Base-by-base conservation (phyloP, 148 eudicot species). In the Chenopodium berlandieri region DNA sequence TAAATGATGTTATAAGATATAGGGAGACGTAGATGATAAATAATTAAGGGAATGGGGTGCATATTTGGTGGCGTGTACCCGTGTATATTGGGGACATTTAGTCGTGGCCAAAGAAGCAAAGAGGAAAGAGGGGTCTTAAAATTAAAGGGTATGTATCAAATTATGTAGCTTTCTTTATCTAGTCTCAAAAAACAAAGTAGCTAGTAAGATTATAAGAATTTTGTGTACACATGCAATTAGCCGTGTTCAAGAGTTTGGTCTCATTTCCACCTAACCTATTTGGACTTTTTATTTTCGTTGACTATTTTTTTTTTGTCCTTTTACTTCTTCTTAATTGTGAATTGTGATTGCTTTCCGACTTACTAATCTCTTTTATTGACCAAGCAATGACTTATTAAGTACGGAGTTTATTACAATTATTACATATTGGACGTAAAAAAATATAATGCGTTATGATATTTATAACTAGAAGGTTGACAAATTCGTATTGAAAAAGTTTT, bases 201-300 rank as follows among this genome's bases (percentile, higher is more conserved):
- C 62, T 56, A 56, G 62, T 56, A 56, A 56, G 62, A 14, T 56
- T 13, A 56, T 4, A 13, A 56, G 17, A 56, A 31, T 71, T 54
- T 69, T 71, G 82, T 71, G 71, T 34, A 58, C 10, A 37, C 44
- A 37, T 37, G 7, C 44, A 75, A 22, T 31, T 75, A 25, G 79
- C 79, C 82, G 78, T 58, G 83, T 81, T 32, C 12, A 20, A 13
- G 16, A 20, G 71, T 34, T 48, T 47, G 37, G 46, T 50, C 27
- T 50, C 11, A 23, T 34, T 22, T 68, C 69, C 79, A 82, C 84
- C 84, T 68, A 82, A 66, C 54, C 54, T 58, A 23, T 37, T 68
- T 22, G 9, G 79, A 82, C 70, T 68, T 82, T 50, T 31, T 82
- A 17, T 23, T 65, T 27, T 8, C 7, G 79, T 75, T 75, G 83